Base-by-base conservation (phyloP, 768 basidiomycete genomes). In the Cubamyces lactineus region DNA sequence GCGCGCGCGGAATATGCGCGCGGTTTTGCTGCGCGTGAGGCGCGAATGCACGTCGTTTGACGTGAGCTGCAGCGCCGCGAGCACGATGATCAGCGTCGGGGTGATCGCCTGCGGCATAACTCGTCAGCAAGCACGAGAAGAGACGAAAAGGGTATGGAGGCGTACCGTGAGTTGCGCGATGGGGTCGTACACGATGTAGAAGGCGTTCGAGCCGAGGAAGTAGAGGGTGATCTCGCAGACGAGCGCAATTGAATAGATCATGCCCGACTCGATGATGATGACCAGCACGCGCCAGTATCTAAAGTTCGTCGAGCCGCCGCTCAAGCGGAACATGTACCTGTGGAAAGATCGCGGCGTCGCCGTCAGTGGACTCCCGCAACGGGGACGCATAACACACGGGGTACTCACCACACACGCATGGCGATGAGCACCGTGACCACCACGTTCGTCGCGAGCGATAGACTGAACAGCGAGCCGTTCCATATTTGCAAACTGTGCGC, bases 171-270 rank as follows among this genome's bases (percentile, higher is more conserved):
- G 69, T 65, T 76, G 74, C 26, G 72, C 73, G 65, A 74, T 72
- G n/a, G 75, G 72, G 60, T 77, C 76, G 47, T 74, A 74, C n/a
- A 76, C 63, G 53, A 76, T 76, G 67, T 76, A 76, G 65, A 77
- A 73, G 16, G 72, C 71, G 59, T 74, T 75, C 19, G 66, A 69
- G 26, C 66, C 62, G n/a, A 73, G 42, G 67, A 73, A 73, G 62
- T 76, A 77, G 47, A 75, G 71, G 3, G 70, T 70, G 42, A 77
- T 72, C 53, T 74, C 73, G 62, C 74, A 70, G 19, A 75, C 57
- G 48, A 75, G 61, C 5, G 75, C 73, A 40, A 71, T 66, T 17
- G 75, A 74, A 62, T 75, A 75, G 47, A 73, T 67, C 50, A 70
- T 66, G 19, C 70, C 76, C 38, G 71, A 73, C 63, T 77, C 75